Evolutionary conservation across 257 asterid species (phyloP), one percentile per base, ranked within the genome.

Genomic region (Jasminum sambac): DNA sequence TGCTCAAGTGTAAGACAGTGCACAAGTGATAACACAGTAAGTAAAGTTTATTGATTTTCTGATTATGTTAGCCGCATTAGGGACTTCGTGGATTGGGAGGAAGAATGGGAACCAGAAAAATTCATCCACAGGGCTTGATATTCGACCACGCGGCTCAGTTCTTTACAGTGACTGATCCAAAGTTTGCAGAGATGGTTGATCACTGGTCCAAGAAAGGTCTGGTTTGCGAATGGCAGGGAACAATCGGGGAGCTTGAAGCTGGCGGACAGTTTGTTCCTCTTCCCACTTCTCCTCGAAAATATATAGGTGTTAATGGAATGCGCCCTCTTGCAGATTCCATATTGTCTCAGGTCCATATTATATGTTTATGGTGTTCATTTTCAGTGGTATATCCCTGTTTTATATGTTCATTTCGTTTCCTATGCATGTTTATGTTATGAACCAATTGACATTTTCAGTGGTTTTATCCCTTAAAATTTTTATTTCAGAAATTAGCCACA

Each of bases 81-180:
- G 97, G 98, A 63, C 72, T 90, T 70, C 96, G 88, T 76, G 97
- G 96, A 59, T 81, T 90, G 72, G 98, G 98, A 72, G 98, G 97
- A 81, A 89, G 97, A 81, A 82, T 93, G 95, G 97, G 95, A 65
- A 93, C 98, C 72, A 77, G 98, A 85, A 71, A 44, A 55, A 79
- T 90, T 68, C 97, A 85, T 75, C 94, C 91, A 16, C 86, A 86
- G 83, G 64, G 84, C 65, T 73, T 93, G 72, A 72, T 79, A 66
- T 90, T 90, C 79, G 98, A 93, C 74, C 96, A 93, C 72, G 97
- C 96, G 10, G 95, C 97, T 72, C 98, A 93, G 86, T 93, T 93
- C 84, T 93, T 93, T 79, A 93, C 96, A 0, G 92, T 84, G 64
- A 82, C 77, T 43, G 89, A 90, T 63, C 90, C 96, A 52, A 70